These are phyloP conservation scores for Neonectria sp. DNA, from an alignment of 2,329 filamentous ascomycete genomes.

Conservation along the genomic window DNA sequence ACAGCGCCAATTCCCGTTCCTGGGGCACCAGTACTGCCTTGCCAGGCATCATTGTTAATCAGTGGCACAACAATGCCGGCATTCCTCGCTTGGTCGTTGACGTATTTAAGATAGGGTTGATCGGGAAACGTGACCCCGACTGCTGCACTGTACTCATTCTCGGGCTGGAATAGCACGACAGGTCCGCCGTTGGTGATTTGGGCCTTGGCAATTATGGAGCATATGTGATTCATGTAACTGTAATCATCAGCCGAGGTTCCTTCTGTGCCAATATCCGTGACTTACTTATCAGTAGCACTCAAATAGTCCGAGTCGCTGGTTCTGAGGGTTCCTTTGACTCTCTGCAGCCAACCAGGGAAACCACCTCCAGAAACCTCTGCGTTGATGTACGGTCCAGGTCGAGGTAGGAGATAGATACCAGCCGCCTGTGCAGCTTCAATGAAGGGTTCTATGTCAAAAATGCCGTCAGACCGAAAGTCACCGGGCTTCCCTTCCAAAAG, in stretches of 20 bases:
- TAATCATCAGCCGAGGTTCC: background rate
- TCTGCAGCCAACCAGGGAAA: constrained; percentile 85
- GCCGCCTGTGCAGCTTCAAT: constrained; percentile 81
- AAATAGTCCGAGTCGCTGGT: constrained; percentile 75
- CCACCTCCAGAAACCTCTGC: constrained; percentile 84
- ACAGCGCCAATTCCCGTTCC: constrained; percentile 67
- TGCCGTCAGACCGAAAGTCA: constrained; percentile 77
- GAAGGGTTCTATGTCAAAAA: constrained; percentile 82
- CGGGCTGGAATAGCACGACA: constrained; percentile 83
- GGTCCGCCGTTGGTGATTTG: constrained; percentile 90
- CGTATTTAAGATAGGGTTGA: constrained; percentile 77
- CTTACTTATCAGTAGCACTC: constrained; percentile 76
- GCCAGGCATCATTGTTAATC: constrained; percentile 80
- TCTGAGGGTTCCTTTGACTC: constrained; percentile 75
- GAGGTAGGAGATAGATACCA: constrained; percentile 83
- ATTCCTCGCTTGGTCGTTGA: constrained; percentile 77
- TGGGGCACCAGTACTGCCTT: constrained; percentile 74
- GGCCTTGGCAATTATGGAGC: constrained; percentile 77
- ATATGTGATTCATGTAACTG: constrained; percentile 70
- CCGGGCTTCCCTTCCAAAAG: constrained; percentile 82
- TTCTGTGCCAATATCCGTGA: background rate
- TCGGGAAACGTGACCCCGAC: constrained; percentile 72
- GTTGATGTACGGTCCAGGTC: constrained; percentile 83
- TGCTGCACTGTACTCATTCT: constrained; percentile 82
- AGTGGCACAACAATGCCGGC: constrained; percentile 82